Conservation (phyloP, 345 rosid species). For the Brassica carinata region DNA sequence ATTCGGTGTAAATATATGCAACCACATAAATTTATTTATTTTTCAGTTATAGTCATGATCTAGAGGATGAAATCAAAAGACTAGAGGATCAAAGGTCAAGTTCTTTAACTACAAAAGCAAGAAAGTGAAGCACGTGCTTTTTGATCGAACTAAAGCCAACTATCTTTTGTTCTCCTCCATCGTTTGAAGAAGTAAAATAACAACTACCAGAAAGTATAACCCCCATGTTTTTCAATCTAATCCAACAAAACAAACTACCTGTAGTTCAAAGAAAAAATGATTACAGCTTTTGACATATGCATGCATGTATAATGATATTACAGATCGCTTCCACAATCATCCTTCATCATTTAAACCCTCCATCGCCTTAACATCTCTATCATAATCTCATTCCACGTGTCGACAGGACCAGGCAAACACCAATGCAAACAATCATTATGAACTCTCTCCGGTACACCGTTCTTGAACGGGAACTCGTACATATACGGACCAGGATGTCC, state of each 20-base stretch:
- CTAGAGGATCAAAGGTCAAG: background rate
- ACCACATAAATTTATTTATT: background rate
- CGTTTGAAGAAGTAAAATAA: background rate
- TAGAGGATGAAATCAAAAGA: background rate
- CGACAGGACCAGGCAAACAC: constrained; percentile 95
- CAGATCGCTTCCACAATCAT: constrained; percentile 15
- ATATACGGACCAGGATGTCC: constrained; percentile 95
- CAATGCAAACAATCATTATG: constrained; percentile 96
- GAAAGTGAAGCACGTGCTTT: background rate
- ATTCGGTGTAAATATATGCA: background rate
- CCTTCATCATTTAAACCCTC: constrained; percentile 36
- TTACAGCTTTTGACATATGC: constrained; percentile 10
- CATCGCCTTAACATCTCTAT: constrained; percentile 62
- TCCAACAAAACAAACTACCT: constrained; percentile 4
- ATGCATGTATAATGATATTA: background rate
- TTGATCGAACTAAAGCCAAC: background rate
- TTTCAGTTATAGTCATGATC: background rate
- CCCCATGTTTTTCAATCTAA: background rate
- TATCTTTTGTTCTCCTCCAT: background rate
- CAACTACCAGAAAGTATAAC: background rate
- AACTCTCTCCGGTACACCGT: constrained; percentile 68
- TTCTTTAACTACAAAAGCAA: background rate
- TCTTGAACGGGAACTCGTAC: constrained; percentile 72
- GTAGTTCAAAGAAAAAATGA: background rate
- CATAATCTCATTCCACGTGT: constrained; percentile 92